phyloP scores from a whole-genome alignment of 345 rosid species.

The Eucalyptus tenuipes region DNA sequence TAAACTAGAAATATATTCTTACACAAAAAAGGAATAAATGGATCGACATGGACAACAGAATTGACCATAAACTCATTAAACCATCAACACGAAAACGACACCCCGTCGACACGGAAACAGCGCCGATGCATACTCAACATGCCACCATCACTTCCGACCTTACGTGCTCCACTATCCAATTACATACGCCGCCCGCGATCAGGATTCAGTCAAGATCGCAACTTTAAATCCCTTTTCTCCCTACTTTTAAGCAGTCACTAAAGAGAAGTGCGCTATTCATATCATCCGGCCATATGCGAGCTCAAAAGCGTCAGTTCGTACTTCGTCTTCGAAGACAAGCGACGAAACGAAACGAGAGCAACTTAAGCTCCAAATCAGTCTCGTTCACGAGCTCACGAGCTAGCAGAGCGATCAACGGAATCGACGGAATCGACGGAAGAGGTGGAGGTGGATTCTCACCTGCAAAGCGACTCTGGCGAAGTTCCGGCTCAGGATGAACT shows the following conservation, averaged over 20 bases:
- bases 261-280: neutral
- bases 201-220: neutral
- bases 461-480: slow-evolving; percentile 73
- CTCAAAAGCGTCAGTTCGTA: accelerated
- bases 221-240: accelerated
- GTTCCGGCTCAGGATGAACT: slow-evolving; percentile 46
- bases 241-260: neutral
- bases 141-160: neutral
- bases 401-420: neutral
- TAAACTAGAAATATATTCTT: neutral
- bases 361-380: neutral
- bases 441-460: slow-evolving; percentile 9
- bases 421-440: neutral
- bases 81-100: neutral
- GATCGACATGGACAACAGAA: neutral
- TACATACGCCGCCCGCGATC: neutral
- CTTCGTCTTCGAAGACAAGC: neutral
- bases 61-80: neutral
- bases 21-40: neutral
- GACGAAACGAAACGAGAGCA: neutral
- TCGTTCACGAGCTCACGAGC: neutral
- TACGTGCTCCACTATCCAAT: neutral
- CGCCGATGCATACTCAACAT: neutral
- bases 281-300: neutral
- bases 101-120: neutral